A percentile compares a stretch with the other conserved stretches of the same genome.
phyloP scores from a whole-genome alignment of 805 yeast genomes.

The Starmerella cellae region DNA sequence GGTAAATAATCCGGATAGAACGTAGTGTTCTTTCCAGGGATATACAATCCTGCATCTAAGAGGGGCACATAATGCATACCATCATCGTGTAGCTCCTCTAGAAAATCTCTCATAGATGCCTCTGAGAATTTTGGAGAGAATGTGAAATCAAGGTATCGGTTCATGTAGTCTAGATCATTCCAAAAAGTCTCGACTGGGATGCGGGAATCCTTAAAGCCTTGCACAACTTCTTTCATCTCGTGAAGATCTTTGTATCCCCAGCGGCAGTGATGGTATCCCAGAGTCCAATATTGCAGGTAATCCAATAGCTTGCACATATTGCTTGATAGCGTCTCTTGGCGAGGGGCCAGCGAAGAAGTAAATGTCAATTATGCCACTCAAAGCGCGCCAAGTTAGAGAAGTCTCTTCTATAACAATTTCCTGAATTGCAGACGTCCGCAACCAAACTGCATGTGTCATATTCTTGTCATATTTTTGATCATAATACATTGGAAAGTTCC shows the following conservation, averaged over 20 bases:
- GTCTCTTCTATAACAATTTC: neutral
- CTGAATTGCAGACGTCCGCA: slow-evolving; percentile 2
- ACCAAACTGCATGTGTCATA: slow-evolving; percentile 4
- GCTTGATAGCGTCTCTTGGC: neutral
- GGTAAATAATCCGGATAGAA: neutral
- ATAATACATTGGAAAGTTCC: neutral
- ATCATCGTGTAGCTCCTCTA: neutral
- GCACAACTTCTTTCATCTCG: neutral
- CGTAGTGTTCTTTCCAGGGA: neutral
- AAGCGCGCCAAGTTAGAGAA: neutral
- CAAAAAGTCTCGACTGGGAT: slow-evolving; percentile 2
- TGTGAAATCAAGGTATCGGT: slow-evolving; percentile 1
- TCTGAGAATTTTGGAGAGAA: neutral
- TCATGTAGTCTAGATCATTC: slow-evolving; percentile 4
- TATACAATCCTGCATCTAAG: slow-evolving; percentile 1
- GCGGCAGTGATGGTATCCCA: slow-evolving; percentile 3
- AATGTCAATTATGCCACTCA: neutral
- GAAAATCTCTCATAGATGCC: neutral
- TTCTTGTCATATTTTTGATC: slow-evolving; percentile 1
- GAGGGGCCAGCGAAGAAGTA: slow-evolving; percentile 2
- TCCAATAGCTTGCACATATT: neutral
- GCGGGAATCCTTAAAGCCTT: neutral
- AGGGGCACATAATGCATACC: slow-evolving; percentile 1
- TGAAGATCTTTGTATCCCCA: slow-evolving; percentile 2
- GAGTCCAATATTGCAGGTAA: slow-evolving; percentile 2